These are phyloP conservation scores for Naganishia sp. DNA, from an alignment of 1,284 basidiomycete genomes.

Conservation along the genomic window DNA sequence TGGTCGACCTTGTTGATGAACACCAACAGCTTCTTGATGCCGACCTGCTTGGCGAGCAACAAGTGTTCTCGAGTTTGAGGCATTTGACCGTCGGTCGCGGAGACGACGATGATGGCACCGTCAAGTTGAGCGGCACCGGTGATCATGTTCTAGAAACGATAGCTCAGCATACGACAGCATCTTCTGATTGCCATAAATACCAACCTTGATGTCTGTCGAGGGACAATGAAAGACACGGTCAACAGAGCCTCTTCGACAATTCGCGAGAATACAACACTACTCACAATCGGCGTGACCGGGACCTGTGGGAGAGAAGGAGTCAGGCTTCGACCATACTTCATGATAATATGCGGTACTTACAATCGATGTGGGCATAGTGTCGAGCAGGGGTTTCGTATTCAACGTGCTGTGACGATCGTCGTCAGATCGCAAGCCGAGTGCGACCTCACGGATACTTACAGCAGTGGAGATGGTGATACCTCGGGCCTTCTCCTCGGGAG, in stretches of 20 bases:
- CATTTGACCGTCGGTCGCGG: conserved; percentile 99
- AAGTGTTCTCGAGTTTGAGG: conserved; percentile 99
- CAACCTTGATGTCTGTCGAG: conserved; percentile 33
- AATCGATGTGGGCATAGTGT: conserved; percentile 99
- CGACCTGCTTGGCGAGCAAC: conserved; percentile 95
- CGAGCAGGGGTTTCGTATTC: conserved; percentile 92
- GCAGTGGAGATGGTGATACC: conserved; percentile 90
- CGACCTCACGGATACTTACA: conserved; percentile 36
- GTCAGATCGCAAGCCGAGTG: not conserved
- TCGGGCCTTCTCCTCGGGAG: conserved; percentile 99
- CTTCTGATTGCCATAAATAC: not conserved
- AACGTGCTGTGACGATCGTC: conserved; percentile 74
- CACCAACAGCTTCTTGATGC: conserved; percentile 96
- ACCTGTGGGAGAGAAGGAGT: conserved; percentile 14
- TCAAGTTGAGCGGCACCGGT: conserved; percentile 99
- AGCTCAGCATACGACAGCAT: not conserved
- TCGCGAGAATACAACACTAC: conserved; percentile 40
- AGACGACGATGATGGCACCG: conserved; percentile 95
- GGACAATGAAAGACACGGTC: conserved; percentile 7
- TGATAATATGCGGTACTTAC: conserved; percentile 49
- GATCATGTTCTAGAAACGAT: conserved; percentile 89
- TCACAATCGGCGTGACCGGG: conserved; percentile 81
- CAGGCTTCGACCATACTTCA: not conserved
- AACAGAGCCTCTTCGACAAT: conserved; percentile 10
- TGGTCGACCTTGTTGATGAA: conserved; percentile 99